These are phyloP conservation scores for Trametes polyzona DNA, from an alignment of 1,284 basidiomycete genomes.

Conservation along the genomic window DNA sequence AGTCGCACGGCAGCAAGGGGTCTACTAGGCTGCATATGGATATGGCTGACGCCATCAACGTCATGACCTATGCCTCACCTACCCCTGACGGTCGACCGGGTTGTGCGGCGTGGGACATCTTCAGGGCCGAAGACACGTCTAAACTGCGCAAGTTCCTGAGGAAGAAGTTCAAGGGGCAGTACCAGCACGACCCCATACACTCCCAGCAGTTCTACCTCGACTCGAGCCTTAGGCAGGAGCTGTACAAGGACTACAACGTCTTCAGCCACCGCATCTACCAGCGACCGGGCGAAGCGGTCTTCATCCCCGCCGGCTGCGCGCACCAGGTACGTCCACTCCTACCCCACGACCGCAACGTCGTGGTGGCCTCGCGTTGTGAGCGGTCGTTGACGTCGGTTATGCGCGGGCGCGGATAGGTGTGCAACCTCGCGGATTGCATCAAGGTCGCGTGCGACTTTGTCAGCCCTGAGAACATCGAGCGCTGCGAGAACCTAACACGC, in stretches of 20 bases:
- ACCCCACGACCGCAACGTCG: background rate
- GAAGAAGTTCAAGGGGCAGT: constrained; percentile 55
- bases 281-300: constrained; percentile 90
- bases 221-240: constrained; percentile 63
- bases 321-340: constrained; percentile 78
- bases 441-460: constrained; percentile 98
- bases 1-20: constrained; percentile 69
- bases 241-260: constrained; percentile 73
- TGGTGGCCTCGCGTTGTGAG: background rate
- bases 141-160: constrained; percentile 76
- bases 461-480: constrained; percentile 86
- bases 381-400: constrained; percentile 8
- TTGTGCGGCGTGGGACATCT: constrained; percentile 93
- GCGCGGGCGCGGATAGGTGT: constrained; percentile 55
- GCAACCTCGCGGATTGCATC: constrained; percentile 89
- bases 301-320: constrained; percentile 95
- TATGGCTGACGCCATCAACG: constrained; percentile 93
- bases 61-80: constrained; percentile 79
- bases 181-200: constrained; percentile 86
- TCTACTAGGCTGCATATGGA: constrained; percentile 95
- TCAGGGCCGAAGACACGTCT: constrained; percentile 81
- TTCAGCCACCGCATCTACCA: constrained; percentile 87
- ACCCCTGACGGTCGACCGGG: constrained; percentile 71
- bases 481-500: constrained; percentile 82
- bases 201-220: constrained; percentile 90